Base-by-base conservation (phyloP, 2,329 filamentous ascomycete species). In the Endothia cerciana region DNA sequence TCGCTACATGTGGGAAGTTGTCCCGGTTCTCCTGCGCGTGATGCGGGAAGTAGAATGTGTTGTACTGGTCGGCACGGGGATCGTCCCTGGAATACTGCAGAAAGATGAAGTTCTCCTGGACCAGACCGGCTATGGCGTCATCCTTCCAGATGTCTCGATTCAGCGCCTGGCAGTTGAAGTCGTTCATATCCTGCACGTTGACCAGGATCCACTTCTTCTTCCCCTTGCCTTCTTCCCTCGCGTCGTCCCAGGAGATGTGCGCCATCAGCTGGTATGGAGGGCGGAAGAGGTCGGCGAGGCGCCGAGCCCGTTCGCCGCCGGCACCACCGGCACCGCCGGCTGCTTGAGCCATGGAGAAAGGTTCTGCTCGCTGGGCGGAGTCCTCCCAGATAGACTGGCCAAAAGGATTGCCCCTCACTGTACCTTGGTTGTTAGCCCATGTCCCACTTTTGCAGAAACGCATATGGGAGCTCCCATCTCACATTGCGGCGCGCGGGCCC, bases 131-230 rank as follows among this genome's bases (percentile, higher is more conserved):
- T 65, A 99, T 88, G 2, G 89, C 85, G 22, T 86, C 78, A 71
- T 97, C 91, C 79, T 97, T 97, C 95, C 95, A 99, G 63, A 98
- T 88, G 75, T 99, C 95, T 55, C 95, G 87, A 75, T 99, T 99
- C 22, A 99, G 82, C 2, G 92, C 86, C 76, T 99, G 95, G 77
- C 95, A 99, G 77, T 95, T 91, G 77, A 99, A 99, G 73, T 97
- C 89, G 43, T 91, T 91, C 70, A 92, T 88, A 75, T 99, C 94
- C 78, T 99, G 95, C 19, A 99, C 89, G 75, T 99, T 98, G 69
- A 97, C 93, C 71, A 99, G 79, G 58, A 99, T 86, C 95, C 95
- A 99, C 77, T 97, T 97, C 81, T 93, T 89, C 36, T 89, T 85
- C 56, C 93, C 91, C 75, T 95, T 97, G 67, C 94, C 95, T 72